Evolutionary conservation across 441 rosid genomes (phyloP).

Genomic region (Erodium texanum): DNA sequence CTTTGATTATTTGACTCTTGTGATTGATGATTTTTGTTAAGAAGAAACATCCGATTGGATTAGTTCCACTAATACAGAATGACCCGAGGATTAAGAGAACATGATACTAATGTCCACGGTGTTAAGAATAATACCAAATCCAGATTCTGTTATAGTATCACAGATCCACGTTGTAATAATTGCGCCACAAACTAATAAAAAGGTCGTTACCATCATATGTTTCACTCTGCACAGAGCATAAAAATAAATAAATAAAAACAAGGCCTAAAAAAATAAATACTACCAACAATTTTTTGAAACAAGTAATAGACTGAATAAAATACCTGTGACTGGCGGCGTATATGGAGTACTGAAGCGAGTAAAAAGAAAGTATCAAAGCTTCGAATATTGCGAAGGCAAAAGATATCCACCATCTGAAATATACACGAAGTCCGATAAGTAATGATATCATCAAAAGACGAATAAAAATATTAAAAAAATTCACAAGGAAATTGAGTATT

Average conservation of each 20-base stretch:
- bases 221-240: slow-evolving; percentile 47
- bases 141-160: slow-evolving; percentile 88
- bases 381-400: slow-evolving; percentile 78
- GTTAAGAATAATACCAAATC: slow-evolving; percentile 57
- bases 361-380: slow-evolving; percentile 61
- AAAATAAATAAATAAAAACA: too few relatives aligned
- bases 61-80: not conserved
- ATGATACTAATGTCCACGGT: not conserved
- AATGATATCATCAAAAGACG: slow-evolving; percentile 15
- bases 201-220: slow-evolving; percentile 70
- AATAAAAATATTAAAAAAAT: not conserved
- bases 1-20: not conserved
- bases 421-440: slow-evolving; percentile 13
- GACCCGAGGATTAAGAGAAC: not conserved
- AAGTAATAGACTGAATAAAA: not conserved
- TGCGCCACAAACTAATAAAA: slow-evolving; percentile 80
- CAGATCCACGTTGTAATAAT: slow-evolving; percentile 89
- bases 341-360: slow-evolving; percentile 77
- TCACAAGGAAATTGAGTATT: slow-evolving; percentile 18
- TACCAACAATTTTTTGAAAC: not conserved
- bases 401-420: slow-evolving; percentile 90
- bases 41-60: too few relatives aligned
- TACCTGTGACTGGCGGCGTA: slow-evolving; percentile 73
- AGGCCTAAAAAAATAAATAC: too few relatives aligned
- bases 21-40: too few relatives aligned